Evolutionary conservation across 371 early-diverging fungal species (phyloP), one percentile per base, ranked within the genome.

Genomic region (Nosema muscidifuracis): DNA sequence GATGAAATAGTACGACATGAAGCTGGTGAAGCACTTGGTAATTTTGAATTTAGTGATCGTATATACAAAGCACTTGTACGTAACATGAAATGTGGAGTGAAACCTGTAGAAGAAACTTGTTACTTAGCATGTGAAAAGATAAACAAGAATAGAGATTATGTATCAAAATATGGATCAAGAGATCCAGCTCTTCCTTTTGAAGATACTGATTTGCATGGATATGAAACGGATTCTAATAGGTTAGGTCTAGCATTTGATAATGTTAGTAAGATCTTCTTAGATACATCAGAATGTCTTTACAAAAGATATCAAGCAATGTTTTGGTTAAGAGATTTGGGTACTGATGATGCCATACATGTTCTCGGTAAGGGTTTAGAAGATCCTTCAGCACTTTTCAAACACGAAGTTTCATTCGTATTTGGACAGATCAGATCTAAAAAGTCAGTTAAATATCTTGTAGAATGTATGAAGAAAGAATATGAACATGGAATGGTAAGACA

Each of bases 1-100:
- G 90, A 92, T 78, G 89, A 89, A 51, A 96, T 98, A 91, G 97
- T 95, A 34, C 87, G 97, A 18, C 99, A 98, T 80, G 99, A 95
- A 84, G 89, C 87, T 73, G 80, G 68, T 20, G 79, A 83, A 71
- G 82, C 79, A 0, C 75, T 83, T 6, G 78, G 77, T 20, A 78
- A 76, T 44, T 77, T 61, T 67, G 56, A 65, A 53, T 58, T 71
- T 40, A 71, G 36, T 18, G 51, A 55, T 18, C 51, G 67, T 33
- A 73, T 74, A 24, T 30, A 31, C 0, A 20, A 68, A n/a, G 53
- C 53, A 13, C 56, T 80, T 31, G 43, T 76, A 63, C 66, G 68
- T 28, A 81, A 58, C 73, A 34, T 55, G 20, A 40, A 71, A 2
- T 15, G 36, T 71, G 20, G 34, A 47, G 31, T 26, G 43, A 78